Evolutionary conservation across 2,329 filamentous ascomycete species (phyloP).

Genomic region (Aspergillus arachidicola): DNA sequence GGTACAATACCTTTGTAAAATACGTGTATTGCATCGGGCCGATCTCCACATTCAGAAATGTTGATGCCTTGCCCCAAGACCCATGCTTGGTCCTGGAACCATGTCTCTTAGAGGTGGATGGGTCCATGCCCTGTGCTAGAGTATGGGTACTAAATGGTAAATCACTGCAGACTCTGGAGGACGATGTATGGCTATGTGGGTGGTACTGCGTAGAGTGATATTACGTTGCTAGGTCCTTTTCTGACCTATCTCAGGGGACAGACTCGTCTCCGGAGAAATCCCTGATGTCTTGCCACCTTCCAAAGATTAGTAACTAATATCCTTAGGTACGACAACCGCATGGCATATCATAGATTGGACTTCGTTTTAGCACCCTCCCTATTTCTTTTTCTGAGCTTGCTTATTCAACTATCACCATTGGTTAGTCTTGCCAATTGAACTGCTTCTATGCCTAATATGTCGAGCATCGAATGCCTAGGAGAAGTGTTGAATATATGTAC

Average conservation of each 20-base stretch:
- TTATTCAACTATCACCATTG: background rate
- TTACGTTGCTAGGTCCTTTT: background rate
- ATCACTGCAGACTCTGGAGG: background rate
- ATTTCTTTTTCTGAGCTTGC: background rate
- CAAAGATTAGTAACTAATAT: background rate
- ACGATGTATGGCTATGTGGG: background rate
- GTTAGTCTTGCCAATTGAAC: background rate
- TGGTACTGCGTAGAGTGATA: background rate
- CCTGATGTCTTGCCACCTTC: background rate
- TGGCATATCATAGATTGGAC: background rate
- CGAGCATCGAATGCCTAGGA: background rate
- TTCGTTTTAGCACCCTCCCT: background rate
- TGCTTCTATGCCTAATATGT: background rate
- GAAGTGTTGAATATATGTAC: background rate
- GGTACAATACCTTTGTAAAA: background rate
- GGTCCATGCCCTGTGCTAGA: background rate
- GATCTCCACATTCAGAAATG: slow-evolving; percentile 13
- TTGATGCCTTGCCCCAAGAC: slow-evolving; percentile 17
- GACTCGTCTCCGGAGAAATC: background rate
- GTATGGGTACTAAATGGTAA: background rate
- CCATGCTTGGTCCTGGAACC: slow-evolving; percentile 1
- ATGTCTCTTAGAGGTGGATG: background rate
- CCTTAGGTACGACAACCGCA: background rate
- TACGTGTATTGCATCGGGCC: background rate
- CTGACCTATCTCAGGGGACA: background rate